These are phyloP conservation scores for Mycena rosella DNA, from an alignment of 768 basidiomycete species.

Conservation along the genomic window DNA sequence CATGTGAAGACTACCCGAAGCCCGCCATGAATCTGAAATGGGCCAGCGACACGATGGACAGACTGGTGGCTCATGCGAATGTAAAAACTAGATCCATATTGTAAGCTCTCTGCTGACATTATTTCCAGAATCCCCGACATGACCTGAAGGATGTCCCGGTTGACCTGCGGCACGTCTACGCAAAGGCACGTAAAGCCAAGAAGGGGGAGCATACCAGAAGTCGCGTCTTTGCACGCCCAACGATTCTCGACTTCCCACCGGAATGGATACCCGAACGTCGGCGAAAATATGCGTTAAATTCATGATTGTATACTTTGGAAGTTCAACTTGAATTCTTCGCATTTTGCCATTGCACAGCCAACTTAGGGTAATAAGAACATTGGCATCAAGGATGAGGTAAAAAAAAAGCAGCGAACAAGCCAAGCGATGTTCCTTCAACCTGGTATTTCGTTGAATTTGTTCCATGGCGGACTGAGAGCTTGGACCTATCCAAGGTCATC, in stretches of 20 bases:
- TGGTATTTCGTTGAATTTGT: too few species aligned
- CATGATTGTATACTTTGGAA: not conserved
- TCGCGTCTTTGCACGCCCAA: constrained; percentile 66
- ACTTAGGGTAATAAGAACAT: too few species aligned
- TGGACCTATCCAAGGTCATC: too few species aligned
- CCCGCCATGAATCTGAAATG: constrained; percentile 94
- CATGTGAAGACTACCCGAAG: constrained; percentile 88
- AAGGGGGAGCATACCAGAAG: constrained; percentile 76
- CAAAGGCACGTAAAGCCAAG: constrained; percentile 78
- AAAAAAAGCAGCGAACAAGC: too few species aligned
- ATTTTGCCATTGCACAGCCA: too few species aligned
- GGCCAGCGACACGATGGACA: constrained; percentile 89
- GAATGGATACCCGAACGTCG: constrained; percentile 77
- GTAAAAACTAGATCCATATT: constrained; percentile 61
- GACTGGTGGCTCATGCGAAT: constrained; percentile 84
- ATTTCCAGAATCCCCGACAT: constrained; percentile 54
- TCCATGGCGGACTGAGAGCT: too few species aligned
- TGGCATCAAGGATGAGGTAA: too few species aligned
- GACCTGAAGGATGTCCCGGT: constrained; percentile 76
- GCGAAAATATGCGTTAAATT: constrained; percentile 25
- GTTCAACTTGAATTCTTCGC: not conserved
- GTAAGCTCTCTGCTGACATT: constrained; percentile 31
- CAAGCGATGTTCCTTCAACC: too few species aligned
- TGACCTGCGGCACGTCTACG: constrained; percentile 85
- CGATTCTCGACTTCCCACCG: constrained; percentile 84